Percentiles rank a stretch among this genome's conserved stretches.
Conservation (phyloP, 2,329 filamentous ascomycete species). For the Metarhizium album region DNA sequence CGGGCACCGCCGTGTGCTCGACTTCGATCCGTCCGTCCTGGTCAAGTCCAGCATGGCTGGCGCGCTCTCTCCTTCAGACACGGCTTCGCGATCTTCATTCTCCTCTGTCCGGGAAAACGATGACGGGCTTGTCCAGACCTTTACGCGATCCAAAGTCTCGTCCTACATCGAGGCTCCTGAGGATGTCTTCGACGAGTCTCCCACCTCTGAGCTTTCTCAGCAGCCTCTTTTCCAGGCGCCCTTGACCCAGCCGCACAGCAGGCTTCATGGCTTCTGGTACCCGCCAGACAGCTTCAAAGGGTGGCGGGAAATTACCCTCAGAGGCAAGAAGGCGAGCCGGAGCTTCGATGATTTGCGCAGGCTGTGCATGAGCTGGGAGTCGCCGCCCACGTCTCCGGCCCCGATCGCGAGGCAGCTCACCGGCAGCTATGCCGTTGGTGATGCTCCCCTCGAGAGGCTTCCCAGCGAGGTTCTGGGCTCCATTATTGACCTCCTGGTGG, state of each 20-base stretch:
- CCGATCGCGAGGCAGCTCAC: slow-evolving; percentile 20
- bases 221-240: slow-evolving; percentile 39
- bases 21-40: slow-evolving; percentile 24
- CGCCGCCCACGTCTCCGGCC: slow-evolving; percentile 23
- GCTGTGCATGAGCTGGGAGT: slow-evolving; percentile 44
- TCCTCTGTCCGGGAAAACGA: slow-evolving; percentile 52
- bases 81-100: slow-evolving; percentile 43
- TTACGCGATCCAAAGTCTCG: slow-evolving; percentile 52
- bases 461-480: slow-evolving; percentile 59
- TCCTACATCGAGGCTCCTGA: slow-evolving; percentile 42
- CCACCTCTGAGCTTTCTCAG: slow-evolving; percentile 30
- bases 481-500: slow-evolving; percentile 63
- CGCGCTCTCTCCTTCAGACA: slow-evolving; percentile 26
- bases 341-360: slow-evolving; percentile 50
- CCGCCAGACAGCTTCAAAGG: slow-evolving; percentile 48
- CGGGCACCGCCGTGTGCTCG: slow-evolving; percentile 18
- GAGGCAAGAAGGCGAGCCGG: slow-evolving; percentile 47
- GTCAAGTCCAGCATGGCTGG: slow-evolving; percentile 27
- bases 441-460: slow-evolving; percentile 53
- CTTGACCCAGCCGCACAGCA: slow-evolving; percentile 43
- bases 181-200: slow-evolving; percentile 40
- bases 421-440: slow-evolving; percentile 29
- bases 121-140: slow-evolving; percentile 48
- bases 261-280: slow-evolving; percentile 47
- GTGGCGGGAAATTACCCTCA: slow-evolving; percentile 52